Percentiles rank a stretch among this genome's conserved stretches.
These are phyloP conservation scores for Phytophthora kernoviae DNA, from an alignment of 352 stramenopile genomes.

Conservation along the genomic window DNA sequence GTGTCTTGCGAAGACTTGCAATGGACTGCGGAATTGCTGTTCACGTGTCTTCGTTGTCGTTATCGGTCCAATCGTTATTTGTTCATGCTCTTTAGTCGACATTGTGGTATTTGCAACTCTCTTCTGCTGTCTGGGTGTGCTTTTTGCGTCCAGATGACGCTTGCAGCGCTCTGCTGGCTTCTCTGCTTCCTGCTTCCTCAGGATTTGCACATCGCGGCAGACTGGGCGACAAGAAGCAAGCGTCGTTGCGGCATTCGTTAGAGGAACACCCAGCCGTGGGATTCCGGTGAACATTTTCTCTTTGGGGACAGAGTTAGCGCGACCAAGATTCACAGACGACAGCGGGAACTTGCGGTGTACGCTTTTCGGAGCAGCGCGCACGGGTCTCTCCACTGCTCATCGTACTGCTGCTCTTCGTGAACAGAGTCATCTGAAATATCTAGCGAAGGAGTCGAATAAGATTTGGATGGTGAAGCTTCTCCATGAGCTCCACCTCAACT, in stretches of 20 bases:
- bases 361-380: slow-evolving; percentile 2
- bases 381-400: slow-evolving; percentile 48
- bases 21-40: background rate
- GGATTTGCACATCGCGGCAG: slow-evolving; percentile 54
- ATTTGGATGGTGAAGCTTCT: slow-evolving; percentile 89
- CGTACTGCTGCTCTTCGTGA: background rate
- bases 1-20: background rate
- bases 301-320: slow-evolving; percentile 27
- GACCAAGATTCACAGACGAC: background rate
- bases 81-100: background rate
- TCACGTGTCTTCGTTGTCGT: no score
- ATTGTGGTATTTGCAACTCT: background rate
- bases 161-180: slow-evolving; percentile 59
- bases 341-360: background rate
- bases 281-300: slow-evolving; percentile 32
- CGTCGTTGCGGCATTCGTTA: slow-evolving; percentile 48
- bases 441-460: slow-evolving; percentile 94
- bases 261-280: slow-evolving; percentile 47
- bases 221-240: slow-evolving; percentile 43
- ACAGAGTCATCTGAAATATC: no score
- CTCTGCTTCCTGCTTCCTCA: slow-evolving; percentile 44
- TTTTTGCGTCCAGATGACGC: slow-evolving; percentile 26
- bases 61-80: no score
- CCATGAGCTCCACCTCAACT: slow-evolving; percentile 76
- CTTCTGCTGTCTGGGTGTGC: slow-evolving; percentile 4